Evolutionary conservation across 306 rosid genomes (phyloP), one percentile per base, ranked within the genome.

Genomic region (Cotoneaster glaucophyllus): DNA sequence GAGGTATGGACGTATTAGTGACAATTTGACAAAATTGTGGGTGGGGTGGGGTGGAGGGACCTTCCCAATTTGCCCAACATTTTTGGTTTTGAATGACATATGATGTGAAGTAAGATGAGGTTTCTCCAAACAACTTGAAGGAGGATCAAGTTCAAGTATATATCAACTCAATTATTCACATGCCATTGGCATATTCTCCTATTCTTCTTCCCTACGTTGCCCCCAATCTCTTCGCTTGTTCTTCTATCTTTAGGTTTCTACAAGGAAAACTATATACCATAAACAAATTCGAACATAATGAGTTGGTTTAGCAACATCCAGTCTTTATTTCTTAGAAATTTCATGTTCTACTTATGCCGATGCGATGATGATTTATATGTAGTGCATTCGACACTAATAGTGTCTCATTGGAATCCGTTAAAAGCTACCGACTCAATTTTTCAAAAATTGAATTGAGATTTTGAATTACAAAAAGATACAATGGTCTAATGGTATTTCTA

Each of bases 401-500:
- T 15, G 8, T 39, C 44, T 39, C 44, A 39, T 39, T 8, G 44
- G 3, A 48, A 48, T 15, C 54, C 17, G 21, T 48, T 48, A 15
- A 48, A 48, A 15, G 8, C 6, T 0, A 5, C 17, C 0, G 3
- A 48, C 54, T 48, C 21, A 48, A 5, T 1, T 15, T 48, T 48
- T 15, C 21, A 2, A 48, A 15, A 48, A 48, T 48, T 48, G 21
- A 2, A 48, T 14, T 1, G 21, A 2, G 53, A 0, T 0, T 4
- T 48, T 2, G 5, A 48, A 48, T 0, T 48, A 0, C 8, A 6
- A 48, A 48, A 45, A 15, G 2, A 0, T 48, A 48, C 0, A 8
- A 15, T 48, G 2, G 2, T 45, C 2, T 4, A 4, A 0, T 15
- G 0, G 8, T 48, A 48, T 48, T 48, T 0, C 0, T 48, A 0